Conservation (phyloP, 257 asterid genomes). For the Rauvolfia tetraphylla region DNA sequence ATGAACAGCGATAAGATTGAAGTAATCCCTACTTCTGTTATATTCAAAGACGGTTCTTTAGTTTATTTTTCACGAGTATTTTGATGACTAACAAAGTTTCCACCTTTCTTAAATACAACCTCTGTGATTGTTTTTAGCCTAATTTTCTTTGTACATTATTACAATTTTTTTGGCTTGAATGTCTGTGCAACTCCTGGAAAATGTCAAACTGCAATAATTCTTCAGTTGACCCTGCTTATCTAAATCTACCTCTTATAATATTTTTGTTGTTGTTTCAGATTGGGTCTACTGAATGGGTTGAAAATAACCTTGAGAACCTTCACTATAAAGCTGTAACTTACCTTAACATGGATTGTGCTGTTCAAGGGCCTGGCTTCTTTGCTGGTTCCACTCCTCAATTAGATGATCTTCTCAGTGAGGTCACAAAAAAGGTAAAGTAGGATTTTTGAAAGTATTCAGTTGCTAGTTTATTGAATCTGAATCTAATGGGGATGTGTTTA, state of each 20-base stretch:
- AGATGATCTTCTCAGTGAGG: conserved; percentile 73
- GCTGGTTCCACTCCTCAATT: conserved; percentile 90
- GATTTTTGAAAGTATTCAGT: not conserved
- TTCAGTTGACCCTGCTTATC: not conserved
- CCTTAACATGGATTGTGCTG: conserved; percentile 92
- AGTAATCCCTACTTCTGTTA: not conserved
- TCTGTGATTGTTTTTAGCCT: not conserved
- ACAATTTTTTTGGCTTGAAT: not conserved
- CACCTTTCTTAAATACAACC: not conserved
- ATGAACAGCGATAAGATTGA: not conserved
- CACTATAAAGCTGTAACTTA: conserved; percentile 81
- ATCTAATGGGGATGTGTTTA: not conserved
- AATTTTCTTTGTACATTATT: not conserved
- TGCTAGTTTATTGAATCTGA: not conserved
- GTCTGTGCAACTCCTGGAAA: not conserved
- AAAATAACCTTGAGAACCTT: conserved; percentile 73
- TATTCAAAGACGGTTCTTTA: not conserved
- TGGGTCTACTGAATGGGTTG: conserved; percentile 98
- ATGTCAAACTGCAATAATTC: not conserved
- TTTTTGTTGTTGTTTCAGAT: conserved; percentile 45
- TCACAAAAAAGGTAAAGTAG: conserved; percentile 65
- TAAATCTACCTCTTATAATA: not conserved
- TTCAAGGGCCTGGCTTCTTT: conserved; percentile 91
- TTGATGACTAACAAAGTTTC: not conserved
- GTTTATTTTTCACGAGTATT: not conserved